Evolutionary conservation across 2,329 filamentous ascomycete species (phyloP).

Genomic region (Zasmidium angulare): DNA sequence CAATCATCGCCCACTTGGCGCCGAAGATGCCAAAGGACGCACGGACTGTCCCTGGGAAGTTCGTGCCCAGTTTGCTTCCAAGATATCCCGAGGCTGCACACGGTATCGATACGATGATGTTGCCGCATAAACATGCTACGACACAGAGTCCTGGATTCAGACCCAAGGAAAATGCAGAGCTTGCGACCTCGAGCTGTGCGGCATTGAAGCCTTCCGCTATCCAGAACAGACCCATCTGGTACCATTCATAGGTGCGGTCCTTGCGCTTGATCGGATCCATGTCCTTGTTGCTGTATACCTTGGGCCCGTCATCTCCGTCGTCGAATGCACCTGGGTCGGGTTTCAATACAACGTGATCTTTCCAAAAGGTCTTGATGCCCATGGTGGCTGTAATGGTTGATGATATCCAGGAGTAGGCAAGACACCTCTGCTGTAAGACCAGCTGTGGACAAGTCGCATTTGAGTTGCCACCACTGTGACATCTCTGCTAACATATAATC

Average conservation of each 20-base stretch:
- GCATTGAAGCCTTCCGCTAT: background rate
- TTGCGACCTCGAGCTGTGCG: background rate
- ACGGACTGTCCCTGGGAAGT: background rate
- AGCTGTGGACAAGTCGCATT: no score
- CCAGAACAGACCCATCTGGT: constrained; percentile 10
- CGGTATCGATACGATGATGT: background rate
- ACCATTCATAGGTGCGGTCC: constrained; percentile 10
- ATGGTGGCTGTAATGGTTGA: no score
- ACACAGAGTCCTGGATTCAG: background rate
- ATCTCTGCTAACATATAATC: no score
- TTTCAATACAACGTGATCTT: constrained; percentile 9
- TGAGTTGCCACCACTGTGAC: no score
- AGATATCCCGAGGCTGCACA: background rate
- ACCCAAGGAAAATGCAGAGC: background rate
- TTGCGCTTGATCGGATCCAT: constrained; percentile 9
- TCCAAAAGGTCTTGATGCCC: background rate
- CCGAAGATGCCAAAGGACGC: background rate
- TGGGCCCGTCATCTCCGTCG: background rate
- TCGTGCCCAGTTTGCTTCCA: background rate
- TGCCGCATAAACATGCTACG: background rate
- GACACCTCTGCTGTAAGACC: no score
- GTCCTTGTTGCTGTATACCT: constrained; percentile 4
- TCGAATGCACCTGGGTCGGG: background rate
- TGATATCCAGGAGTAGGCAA: no score
- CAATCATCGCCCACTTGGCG: background rate